Conservation (phyloP, 139 green algal genomes). For the Picochlorum sp. region DNA sequence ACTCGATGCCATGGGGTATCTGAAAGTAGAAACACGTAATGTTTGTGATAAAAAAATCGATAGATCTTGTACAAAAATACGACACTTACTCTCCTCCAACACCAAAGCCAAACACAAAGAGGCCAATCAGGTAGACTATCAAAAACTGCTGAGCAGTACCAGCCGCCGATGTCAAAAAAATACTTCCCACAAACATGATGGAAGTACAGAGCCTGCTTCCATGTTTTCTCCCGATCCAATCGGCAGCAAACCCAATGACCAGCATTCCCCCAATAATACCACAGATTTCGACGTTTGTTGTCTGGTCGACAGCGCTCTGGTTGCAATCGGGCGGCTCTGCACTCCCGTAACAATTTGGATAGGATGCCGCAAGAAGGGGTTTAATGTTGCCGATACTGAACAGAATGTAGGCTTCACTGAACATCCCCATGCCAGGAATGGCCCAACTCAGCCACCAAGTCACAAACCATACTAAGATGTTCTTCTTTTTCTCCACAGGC, state of each 20-base stretch:
- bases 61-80: too few relatives aligned
- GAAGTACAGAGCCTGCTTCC: constrained; percentile 37
- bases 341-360: constrained; percentile 2
- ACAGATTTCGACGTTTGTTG: constrained; percentile 20
- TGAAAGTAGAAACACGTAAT: too few relatives aligned
- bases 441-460: background rate
- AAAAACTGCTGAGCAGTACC: constrained; percentile 23
- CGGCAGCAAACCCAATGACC: constrained; percentile 30
- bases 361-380: constrained; percentile 5
- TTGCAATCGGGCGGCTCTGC: background rate
- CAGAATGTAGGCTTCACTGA: constrained; percentile 34
- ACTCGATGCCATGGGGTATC: constrained; percentile 65
- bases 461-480: background rate
- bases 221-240: constrained; percentile 52
- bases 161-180: constrained; percentile 33
- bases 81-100: constrained; percentile 49
- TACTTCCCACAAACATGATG: constrained; percentile 53
- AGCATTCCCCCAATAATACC: constrained; percentile 45
- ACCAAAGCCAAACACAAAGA: constrained; percentile 34
- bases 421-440: constrained; percentile 16
- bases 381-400: constrained; percentile 37
- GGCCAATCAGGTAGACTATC: constrained; percentile 32
- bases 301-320: background rate
- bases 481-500: background rate
- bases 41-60: too few relatives aligned